Percentiles rank a stretch among this genome's conserved stretches.
Evolutionary conservation across 2,329 filamentous ascomycete species (phyloP).

Genomic region (Fusarium caatingaense): DNA sequence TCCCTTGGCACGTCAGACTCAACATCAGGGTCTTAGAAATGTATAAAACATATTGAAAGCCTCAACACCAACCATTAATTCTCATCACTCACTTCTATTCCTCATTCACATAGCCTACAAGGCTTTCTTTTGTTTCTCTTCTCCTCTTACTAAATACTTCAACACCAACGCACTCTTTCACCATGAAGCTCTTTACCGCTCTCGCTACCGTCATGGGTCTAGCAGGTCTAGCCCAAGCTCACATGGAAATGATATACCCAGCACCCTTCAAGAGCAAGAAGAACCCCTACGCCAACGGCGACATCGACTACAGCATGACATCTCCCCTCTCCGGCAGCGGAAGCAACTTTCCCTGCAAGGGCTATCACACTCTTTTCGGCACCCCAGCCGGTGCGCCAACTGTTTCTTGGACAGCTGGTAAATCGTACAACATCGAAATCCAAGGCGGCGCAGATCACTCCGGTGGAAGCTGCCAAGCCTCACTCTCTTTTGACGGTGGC

Average conservation of each 20-base stretch:
- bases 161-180: background rate
- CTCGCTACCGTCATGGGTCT: slow-evolving; percentile 56
- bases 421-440: slow-evolving; percentile 70
- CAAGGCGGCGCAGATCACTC: slow-evolving; percentile 70
- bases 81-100: slow-evolving; percentile 14
- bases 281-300: slow-evolving; percentile 58
- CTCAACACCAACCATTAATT: background rate
- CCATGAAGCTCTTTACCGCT: slow-evolving; percentile 23
- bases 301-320: slow-evolving; percentile 78
- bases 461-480: slow-evolving; percentile 81
- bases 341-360: slow-evolving; percentile 81
- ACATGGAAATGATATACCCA: slow-evolving; percentile 67
- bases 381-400: slow-evolving; percentile 62
- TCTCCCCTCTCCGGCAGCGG: slow-evolving; percentile 70
- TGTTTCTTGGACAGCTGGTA: slow-evolving; percentile 72
- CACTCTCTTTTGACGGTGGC: slow-evolving; percentile 78
- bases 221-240: slow-evolving; percentile 58
- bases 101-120: background rate
- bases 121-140: background rate
- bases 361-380: slow-evolving; percentile 62
- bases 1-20: slow-evolving; percentile 11
- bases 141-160: too few species aligned
- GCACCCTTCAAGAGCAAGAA: slow-evolving; percentile 63
- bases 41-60: slow-evolving; percentile 29
- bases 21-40: background rate